Evolutionary conservation across 495 filamentous ascomycete genomes (phyloP).

Genomic region (Penicillium pancosmium): DNA sequence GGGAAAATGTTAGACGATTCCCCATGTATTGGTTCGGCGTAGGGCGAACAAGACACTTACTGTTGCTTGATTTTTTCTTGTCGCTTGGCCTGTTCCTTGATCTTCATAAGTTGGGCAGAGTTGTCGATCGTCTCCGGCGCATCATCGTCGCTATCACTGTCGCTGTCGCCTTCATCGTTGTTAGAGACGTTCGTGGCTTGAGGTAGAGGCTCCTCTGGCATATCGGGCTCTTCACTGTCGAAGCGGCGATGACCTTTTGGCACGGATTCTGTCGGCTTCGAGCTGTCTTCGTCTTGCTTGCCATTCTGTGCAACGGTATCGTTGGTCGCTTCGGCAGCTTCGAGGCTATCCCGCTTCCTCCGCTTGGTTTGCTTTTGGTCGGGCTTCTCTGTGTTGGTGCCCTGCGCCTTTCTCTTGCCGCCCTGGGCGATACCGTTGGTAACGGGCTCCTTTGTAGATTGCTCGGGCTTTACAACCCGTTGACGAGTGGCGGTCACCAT

Average conservation of each 20-base stretch:
- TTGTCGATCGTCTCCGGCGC: conserved; percentile 56
- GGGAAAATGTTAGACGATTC: conserved; percentile 22
- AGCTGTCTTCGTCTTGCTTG: conserved; percentile 13
- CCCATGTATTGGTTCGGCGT: background rate
- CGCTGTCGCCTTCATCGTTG: conserved; percentile 35
- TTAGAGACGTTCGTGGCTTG: conserved; percentile 25
- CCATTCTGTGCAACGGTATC: conserved; percentile 16
- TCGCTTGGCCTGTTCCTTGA: conserved; percentile 46
- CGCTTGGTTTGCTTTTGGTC: conserved; percentile 41
- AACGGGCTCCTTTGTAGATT: conserved; percentile 17
- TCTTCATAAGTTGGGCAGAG: conserved; percentile 42
- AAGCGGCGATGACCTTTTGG: conserved; percentile 46
- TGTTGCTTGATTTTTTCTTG: conserved; percentile 39
- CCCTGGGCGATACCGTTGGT: conserved; percentile 23
- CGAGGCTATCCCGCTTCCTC: conserved; percentile 37
- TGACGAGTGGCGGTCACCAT: conserved; percentile 45
- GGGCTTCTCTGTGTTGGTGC: conserved; percentile 20
- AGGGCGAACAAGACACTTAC: conserved; percentile 26
- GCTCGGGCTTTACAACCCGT: conserved; percentile 26
- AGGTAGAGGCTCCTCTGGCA: conserved; percentile 25
- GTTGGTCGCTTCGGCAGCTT: conserved; percentile 22
- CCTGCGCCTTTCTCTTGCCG: conserved; percentile 42
- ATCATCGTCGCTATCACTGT: conserved; percentile 45
- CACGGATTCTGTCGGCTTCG: conserved; percentile 17
- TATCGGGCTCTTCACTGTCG: conserved; percentile 47